phyloP scores from a whole-genome alignment of 768 basidiomycete genomes.

The Pholiota microspora region DNA sequence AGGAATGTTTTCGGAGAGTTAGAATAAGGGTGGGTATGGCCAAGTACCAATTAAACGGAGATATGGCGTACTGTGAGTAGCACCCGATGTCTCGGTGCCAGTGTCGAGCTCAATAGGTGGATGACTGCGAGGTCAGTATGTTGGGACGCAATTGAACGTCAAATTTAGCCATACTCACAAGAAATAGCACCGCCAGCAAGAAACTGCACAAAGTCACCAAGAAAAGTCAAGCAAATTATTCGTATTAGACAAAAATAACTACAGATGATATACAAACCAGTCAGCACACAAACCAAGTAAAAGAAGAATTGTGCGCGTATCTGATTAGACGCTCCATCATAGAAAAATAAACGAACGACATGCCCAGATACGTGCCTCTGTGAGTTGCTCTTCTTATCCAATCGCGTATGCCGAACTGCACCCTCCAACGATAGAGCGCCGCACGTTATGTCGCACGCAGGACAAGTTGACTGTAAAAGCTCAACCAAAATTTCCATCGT shows the following conservation, averaged over 20 bases:
- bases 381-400: conserved; percentile 47
- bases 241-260: background rate
- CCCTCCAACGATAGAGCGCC: conserved; percentile 18
- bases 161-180: no score
- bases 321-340: conserved; percentile 72
- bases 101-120: no score
- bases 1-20: no score
- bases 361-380: conserved; percentile 59
- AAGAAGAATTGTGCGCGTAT: conserved; percentile 45
- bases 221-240: background rate
- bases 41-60: no score
- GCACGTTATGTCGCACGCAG: conserved; percentile 11
- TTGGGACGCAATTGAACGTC: no score
- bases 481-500: conserved; percentile 19
- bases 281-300: background rate
- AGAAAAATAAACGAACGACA: conserved; percentile 49
- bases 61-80: no score
- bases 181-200: no score
- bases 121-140: no score
- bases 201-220: no score
- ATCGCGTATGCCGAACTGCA: conserved; percentile 15
- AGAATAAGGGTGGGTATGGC: no score
- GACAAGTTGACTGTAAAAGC: conserved; percentile 33
- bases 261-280: background rate
- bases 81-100: no score